Base-by-base conservation (phyloP, 345 rosid genomes). In the Carallia brachiata region DNA sequence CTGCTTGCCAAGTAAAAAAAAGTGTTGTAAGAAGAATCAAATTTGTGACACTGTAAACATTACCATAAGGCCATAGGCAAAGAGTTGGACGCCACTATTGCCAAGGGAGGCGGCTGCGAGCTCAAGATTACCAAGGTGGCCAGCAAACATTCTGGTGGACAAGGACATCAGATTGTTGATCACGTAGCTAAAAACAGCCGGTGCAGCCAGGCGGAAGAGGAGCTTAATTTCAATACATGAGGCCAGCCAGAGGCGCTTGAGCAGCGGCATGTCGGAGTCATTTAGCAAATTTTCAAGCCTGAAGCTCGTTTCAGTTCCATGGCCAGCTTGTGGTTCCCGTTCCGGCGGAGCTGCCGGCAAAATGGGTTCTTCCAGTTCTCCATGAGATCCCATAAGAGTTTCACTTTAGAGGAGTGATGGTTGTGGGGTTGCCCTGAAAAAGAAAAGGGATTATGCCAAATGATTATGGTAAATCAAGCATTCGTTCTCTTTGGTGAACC, bases 271-370 rank as follows among this genome's bases (percentile, higher is more conserved):
- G 4, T 54, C 10, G 1, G 71, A 16, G 71, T 76, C 66, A 19
- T 34, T 27, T 37, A 89, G 66, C 6, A 86, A 73, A 4, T 75
- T 75, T 72, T 89, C 95, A 6, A 89, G 88, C 17, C 70, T 66
- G 7, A 79, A 67, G 67, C 70, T 74, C 8, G 52, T 71, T 56
- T 67, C 85, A 70, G 50, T 44, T 44, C 60, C 60, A 56, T 56
- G 60, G 12, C 34, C 34, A 27, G 60, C 31, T 15, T 23, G 31
- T 7, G 60, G 31, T 56, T 56, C 50, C 1, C 23, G 19, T 31
- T 58, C 13, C 0, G 69, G 64, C 6, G 40, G 48, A 31, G 23
- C 52, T 18, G 63, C 63, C 69, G 50, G 70, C 3, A 72, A 23
- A 32, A 75, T 55, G 31, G 79, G 83, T 59, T 68, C 63, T n/a